Base-by-base conservation (phyloP, 2,329 filamentous ascomycete genomes). In the Cladosporium oxysporum region DNA sequence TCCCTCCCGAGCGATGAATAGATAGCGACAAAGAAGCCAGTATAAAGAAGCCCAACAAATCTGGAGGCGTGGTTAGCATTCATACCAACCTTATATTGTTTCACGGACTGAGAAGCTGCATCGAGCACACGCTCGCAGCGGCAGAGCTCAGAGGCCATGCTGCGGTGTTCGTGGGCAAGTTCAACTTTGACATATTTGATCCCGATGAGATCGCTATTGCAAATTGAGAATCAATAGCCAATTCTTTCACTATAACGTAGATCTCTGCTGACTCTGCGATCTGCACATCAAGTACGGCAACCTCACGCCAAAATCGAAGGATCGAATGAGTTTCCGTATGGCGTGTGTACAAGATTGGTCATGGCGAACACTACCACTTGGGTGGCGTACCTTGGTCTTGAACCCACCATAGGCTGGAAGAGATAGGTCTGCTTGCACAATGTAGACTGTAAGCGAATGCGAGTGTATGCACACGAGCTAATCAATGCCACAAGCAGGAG, bases 1-100 rank as follows among this genome's bases (percentile, higher is more conserved):
- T 83, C 71, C 68, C 72, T 0, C 81, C 81, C 0, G 79, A 82
- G 26, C 76, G 81, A 31, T 83, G 81, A 81, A 80, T 83, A 65
- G 79, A 81, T 18, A 23, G 16, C 18, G 28, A 68, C 69, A 23
- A 63, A 72, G 29, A 26, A 26, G 29, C 50, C 21, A 35, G 44
- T 28, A 21, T n/a, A 21, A 31, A 65, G 2, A 74, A 75, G 16
- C 75, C 79, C 4, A 82, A 80, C 23, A 80, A 53, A 18, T 28
- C n/a, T n/a, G 80, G 74, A 33, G 75, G 75, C 14, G 69, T 69
- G 1, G 71, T 73, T 3, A 80, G 78, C 66, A 79, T 80, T 64
- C 81, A 77, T 60, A 71, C 74, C 14, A 77, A 78, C 62, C 80
- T 81, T 52, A 82, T 80, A 0, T 83, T 83, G 67, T 69, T 82